Evolutionary conservation across 2,329 filamentous ascomycete genomes (phyloP), one percentile per base, ranked within the genome.

Genomic region (Cercospora sesami): DNA sequence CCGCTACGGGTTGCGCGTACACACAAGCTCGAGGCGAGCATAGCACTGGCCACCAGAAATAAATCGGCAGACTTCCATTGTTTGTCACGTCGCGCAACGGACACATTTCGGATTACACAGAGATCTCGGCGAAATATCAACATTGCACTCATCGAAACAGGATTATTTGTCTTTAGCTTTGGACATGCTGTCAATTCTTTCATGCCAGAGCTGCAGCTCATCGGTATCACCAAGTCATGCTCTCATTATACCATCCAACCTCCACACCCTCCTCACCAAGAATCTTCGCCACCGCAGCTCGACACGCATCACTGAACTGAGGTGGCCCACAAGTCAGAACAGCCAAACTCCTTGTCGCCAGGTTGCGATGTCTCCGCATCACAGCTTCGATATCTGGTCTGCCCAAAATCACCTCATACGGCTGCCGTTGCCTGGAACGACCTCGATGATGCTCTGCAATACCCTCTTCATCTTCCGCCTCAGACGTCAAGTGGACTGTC

Each of bases 221-320:
- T 5, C 5, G 7, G 3, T 30, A 28, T 23, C 14, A 72, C 68
- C 71, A 73, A 53, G 64, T 62, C 64, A 72, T 57, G n/a, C 67
- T 68, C 61, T 72, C 71, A 45, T 72, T 70, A 51, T 65, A 69
- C 51, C 67, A 72, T 42, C 68, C 68, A 14, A 75, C 60, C 31
- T 72, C 45, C 48, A 70, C 66, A 14, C 71, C 66, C 18, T 69
- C 57, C 51, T 74, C 68, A 16, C 68, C 65, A 28, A 73, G 36
- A n/a, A 71, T 28, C 26, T 69, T 67, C 5, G 70, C 71, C 9
- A 73, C 61, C 14, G 71, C 70, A 26, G 60, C 66, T 14, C 72
- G 67, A 42, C 71, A 73, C 31, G 39, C 67, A 66, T 72, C 71
- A 36, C 67, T 67, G 16, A 74, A 68, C 48, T 69, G 64, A 30